Percentiles rank a stretch among this genome's conserved stretches.
Conservation (phyloP, 2,329 filamentous ascomycete species). For the Chrysosporium keratinophilum region DNA sequence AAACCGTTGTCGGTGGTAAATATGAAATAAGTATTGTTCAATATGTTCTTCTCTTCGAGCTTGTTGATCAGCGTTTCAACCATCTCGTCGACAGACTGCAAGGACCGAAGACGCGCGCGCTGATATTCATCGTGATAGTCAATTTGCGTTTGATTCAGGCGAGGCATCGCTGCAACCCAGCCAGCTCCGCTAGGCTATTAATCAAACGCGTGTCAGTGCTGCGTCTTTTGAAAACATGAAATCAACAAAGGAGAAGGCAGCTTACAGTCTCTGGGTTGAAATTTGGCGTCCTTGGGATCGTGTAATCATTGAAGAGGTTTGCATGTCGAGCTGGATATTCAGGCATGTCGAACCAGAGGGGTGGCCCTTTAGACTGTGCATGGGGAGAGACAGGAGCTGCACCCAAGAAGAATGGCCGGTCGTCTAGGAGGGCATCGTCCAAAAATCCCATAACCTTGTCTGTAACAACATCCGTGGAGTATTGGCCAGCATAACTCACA, state of each 20-base stretch:
- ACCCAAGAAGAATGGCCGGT: constrained; percentile 54
- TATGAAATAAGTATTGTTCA: constrained; percentile 51
- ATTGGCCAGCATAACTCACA: constrained; percentile 44
- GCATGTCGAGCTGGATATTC: constrained; percentile 1
- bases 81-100: constrained; percentile 48
- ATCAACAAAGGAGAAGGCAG: not conserved
- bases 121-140: constrained; percentile 47
- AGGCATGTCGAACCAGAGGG: constrained; percentile 34
- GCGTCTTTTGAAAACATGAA: not conserved
- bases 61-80: constrained; percentile 38
- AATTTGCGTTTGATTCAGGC: constrained; percentile 39
- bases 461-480: constrained; percentile 50
- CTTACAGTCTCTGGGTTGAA: constrained; percentile 51
- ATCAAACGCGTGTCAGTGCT: not conserved
- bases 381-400: constrained; percentile 58
- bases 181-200: constrained; percentile 34
- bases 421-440: constrained; percentile 44
- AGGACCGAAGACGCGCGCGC: constrained; percentile 39
- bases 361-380: constrained; percentile 32
- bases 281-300: constrained; percentile 50
- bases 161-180: constrained; percentile 38
- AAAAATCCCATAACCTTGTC: constrained; percentile 49
- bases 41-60: constrained; percentile 33
- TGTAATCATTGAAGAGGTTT: constrained; percentile 43
- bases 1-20: constrained; percentile 53